Base-by-base conservation (phyloP, 2,329 filamentous ascomycete species). In the Nothopassalora personata region DNA sequence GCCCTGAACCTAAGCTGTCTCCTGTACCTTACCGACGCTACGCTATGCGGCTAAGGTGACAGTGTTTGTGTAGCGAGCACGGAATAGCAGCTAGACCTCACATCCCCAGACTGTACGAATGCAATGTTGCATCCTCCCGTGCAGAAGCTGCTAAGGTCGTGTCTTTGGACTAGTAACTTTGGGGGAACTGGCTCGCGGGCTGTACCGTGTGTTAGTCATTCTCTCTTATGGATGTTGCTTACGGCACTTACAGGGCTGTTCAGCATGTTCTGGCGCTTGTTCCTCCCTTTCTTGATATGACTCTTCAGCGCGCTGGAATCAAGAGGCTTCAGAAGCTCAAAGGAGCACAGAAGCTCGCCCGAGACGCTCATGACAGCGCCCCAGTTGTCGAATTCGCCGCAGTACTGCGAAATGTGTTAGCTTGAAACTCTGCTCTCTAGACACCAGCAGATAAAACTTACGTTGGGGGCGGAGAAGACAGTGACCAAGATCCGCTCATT, bases 341-440 rank as follows among this genome's bases (percentile, higher is more conserved):
- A 99, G 73, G 92, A 97, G 78, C 94, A 99, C 1, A 99, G 84
- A 54, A 99, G 78, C 74, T 97, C 94, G 13, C 85, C 85, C 1
- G 91, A 97, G 23, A 99, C 94, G 2, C 93, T 96, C 94, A 99
- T 99, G 66, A 97, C 92, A 13, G 94, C 94, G 19, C 94, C 94
- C 91, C 94, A 97, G 65, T 99, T 99, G 73, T 99, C 94, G 67
- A 99, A 99, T 75, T 99, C 94, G 66, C 94, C 94, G 70, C 94
- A 99, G 72, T 99, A 66, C 64, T 66, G 43, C 30, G n/a, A 6
- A 8, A 11, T 13, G n/a, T 46, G 47, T 60, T 31, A 64, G 59
- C 50, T 5, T 1, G 19, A 10, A 27, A 23, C 10, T 9, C 8
- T 8, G 7, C 18, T 1, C 13, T 27, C 19, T 33, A 15, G 23